Percentiles rank a stretch among this genome's conserved stretches.
phyloP scores from a whole-genome alignment of 169 alveolate genomes.

The Plasmodium billcollinsi region DNA sequence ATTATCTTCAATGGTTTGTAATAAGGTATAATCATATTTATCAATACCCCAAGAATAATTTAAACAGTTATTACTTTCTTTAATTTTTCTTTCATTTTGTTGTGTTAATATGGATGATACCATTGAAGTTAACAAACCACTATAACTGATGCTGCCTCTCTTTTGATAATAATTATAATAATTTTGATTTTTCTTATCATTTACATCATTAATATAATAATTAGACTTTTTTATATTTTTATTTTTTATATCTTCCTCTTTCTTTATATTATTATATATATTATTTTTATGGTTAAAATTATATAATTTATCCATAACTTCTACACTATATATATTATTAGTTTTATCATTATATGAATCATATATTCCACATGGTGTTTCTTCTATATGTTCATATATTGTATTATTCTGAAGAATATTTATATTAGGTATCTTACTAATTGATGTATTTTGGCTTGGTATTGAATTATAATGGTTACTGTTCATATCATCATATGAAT shows the following conservation, averaged over 20 bases:
- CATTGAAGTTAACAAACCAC: slow-evolving; percentile 73
- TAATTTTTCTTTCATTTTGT: slow-evolving; percentile 50
- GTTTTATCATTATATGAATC: background rate
- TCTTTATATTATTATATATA: background rate
- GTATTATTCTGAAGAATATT: background rate
- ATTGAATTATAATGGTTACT: background rate
- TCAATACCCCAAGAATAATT: slow-evolving; percentile 2
- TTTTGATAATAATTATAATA: slow-evolving; percentile 10
- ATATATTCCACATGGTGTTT: background rate
- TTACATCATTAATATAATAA: background rate
- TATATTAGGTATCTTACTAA: background rate
- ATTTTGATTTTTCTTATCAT: background rate
- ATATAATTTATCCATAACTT: background rate
- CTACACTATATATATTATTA: background rate
- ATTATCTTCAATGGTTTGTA: background rate
- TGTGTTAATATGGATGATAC: slow-evolving; percentile 70
- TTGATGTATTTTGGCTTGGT: background rate
- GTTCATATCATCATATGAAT: background rate
- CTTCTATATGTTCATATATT: background rate
- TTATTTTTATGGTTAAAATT: background rate
- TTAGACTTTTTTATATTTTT: background rate
- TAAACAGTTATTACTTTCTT: slow-evolving; percentile 30
- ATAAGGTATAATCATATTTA: slow-evolving; percentile 26
- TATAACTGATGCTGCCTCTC: slow-evolving; percentile 40
- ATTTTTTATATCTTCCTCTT: background rate